phyloP scores from a whole-genome alignment of 176 grass and related monocot species.

The Rhynchospora pubera region DNA sequence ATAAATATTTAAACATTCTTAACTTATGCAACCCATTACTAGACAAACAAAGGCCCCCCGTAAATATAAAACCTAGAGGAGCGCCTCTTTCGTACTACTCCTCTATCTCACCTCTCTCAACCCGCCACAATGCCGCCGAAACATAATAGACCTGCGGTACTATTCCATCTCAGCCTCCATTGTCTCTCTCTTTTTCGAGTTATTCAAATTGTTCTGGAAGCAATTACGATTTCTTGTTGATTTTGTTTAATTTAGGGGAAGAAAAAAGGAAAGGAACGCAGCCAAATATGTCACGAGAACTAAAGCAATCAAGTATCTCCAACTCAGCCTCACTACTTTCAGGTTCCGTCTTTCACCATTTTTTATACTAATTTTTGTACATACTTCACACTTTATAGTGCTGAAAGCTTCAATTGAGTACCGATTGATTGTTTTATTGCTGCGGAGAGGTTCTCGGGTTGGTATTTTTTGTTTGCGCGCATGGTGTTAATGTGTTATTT shows the following conservation, averaged over 20 bases:
- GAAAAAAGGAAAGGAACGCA: constrained; percentile 94
- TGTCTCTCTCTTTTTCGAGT: background rate
- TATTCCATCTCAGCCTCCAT: background rate
- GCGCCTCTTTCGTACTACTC: background rate
- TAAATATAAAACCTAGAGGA: no score
- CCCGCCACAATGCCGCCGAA: constrained; percentile 63
- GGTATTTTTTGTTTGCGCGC: no score
- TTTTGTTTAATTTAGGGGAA: constrained; percentile 38
- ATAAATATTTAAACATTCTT: no score
- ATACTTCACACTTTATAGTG: background rate
- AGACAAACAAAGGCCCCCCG: no score
- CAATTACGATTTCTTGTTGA: background rate
- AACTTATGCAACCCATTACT: no score
- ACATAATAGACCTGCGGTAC: constrained; percentile 83
- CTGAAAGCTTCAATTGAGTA: background rate
- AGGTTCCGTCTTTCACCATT: constrained; percentile 32
- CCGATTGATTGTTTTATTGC: background rate
- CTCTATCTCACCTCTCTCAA: background rate
- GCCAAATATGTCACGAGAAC: constrained; percentile 95
- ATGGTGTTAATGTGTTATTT: background rate
- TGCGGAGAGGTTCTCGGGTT: background rate
- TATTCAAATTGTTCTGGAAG: background rate
- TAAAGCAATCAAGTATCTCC: constrained; percentile 77
- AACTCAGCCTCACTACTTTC: constrained; percentile 64
- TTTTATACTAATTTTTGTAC: background rate